Base-by-base conservation (phyloP, 345 rosid genomes). In the Bretschneidera sinensis region DNA sequence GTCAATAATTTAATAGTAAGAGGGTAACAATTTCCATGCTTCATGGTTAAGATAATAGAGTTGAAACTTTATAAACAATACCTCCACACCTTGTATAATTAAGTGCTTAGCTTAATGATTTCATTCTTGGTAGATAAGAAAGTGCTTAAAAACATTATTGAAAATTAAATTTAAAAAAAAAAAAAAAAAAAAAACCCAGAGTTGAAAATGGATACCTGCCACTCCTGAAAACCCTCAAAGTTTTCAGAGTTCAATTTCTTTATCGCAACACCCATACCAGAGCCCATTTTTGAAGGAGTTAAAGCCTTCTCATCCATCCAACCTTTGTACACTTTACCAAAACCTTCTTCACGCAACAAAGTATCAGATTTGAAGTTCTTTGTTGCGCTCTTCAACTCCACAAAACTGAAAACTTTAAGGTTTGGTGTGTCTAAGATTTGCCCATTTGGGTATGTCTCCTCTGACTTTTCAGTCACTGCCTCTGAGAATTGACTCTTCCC, bases 281-380 rank as follows among this genome's bases (percentile, higher is more conserved):
- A 54, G 34, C 86, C 91, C 48, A 52, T 14, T 54, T 74, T 84
- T 11, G 91, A 78, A 18, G 98, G 96, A 19, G 79, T 64, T 1
- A 78, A 66, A 56, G 82, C 81, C 75, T 59, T 83, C 24, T 70
- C 85, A 63, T 92, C 85, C 10, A 92, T 48, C 92, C 91, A 92
- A 0, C 98, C 97, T 78, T 80, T 87, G 73, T 68, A 92, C 50
- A 92, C 98, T 56, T 64, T 82, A 0, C 98, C 97, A 16, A 89
- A 92, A 14, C 89, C 91, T 24, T 96, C 98, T 68, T 87, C 83
- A 3, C 95, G 96, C 78, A 92, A 64, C 68, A 84, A 54, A 62
- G 83, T 59, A 33, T 92, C 92, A 48, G 83, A 14, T 58, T 59
- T 79, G 65, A 92, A 89, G 62, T 77, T 84, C 74, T 61, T 87